Percentiles rank a stretch among this genome's conserved stretches.
Conservation (phyloP, 768 basidiomycete species). For the Leccinum variicolor region DNA sequence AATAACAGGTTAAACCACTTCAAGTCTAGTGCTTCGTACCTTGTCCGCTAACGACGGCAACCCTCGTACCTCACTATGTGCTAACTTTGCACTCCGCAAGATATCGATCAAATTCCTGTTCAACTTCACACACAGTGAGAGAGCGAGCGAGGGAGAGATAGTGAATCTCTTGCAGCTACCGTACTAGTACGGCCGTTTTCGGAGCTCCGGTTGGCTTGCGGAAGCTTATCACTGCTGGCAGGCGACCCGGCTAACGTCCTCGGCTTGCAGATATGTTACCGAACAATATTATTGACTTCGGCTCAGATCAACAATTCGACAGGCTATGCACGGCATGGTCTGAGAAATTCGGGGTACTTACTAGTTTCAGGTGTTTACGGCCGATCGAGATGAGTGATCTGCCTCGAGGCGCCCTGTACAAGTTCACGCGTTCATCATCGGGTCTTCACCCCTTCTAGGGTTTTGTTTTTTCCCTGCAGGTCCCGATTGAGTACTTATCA, state of each 20-base stretch:
- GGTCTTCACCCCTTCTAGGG: conserved; percentile 6
- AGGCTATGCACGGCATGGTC: background rate
- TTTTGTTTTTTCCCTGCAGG: conserved; percentile 9
- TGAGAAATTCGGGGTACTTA: background rate
- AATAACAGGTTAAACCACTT: background rate
- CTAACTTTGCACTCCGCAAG: background rate
- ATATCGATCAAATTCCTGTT: background rate
- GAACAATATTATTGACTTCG: background rate
- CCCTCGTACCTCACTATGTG: background rate
- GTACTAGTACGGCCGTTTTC: background rate
- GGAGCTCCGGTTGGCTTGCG: background rate
- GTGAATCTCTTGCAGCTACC: background rate
- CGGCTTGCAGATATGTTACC: background rate
- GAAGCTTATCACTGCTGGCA: background rate
- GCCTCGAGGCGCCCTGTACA: conserved; percentile 14
- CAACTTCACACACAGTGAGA: background rate
- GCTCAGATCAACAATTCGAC: background rate
- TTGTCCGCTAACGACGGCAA: background rate
- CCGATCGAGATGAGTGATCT: conserved; percentile 12
- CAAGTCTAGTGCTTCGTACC: background rate
- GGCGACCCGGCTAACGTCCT: background rate
- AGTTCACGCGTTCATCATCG: conserved; percentile 23
- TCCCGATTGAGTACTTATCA: conserved; percentile 5
- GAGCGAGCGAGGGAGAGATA: background rate
- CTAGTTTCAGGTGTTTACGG: conserved; percentile 11